Evolutionary conservation across 306 rosid species (phyloP), one percentile per base, ranked within the genome.

Genomic region (Quercus suber): DNA sequence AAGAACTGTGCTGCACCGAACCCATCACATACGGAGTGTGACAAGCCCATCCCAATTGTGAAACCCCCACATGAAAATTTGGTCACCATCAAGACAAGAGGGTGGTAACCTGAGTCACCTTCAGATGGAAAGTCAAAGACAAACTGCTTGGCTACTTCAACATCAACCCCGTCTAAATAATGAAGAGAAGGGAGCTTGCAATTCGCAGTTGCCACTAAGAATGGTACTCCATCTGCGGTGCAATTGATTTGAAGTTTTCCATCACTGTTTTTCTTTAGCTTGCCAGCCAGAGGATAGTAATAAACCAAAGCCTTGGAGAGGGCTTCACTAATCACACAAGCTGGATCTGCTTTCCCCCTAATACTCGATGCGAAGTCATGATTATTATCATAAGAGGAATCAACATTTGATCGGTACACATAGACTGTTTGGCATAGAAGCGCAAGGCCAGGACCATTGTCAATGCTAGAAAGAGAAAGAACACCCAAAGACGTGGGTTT

Each of bases 221-320:
- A 82, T 68, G 91, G 89, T 75, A 88, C 91, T 52, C 88, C 91
- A 57, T 76, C 79, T 25, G 80, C 83, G 63, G 85, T 78, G 76
- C 91, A 88, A n/a, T 64, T 83, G 82, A 85, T 79, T 81, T 73
- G 56, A 55, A 85, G 85, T 27, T 52, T 80, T 78, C 85, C 87
- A 63, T 85, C 87, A 64, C 27, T 55, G 57, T 68, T 4, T 45
- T 45, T 74, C 60, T 37, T 53, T 61, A 88, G 69, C 74, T 71
- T 85, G 57, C 91, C 91, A 17, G 89, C 91, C 55, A 88, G 84
- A 27, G 91, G 91, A 28, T 88, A 83, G 55, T 88, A 88, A 73
- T 72, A 81, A 55, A 73, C 82, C 61, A 88, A 70, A 56, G 76
- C 85, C 55, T 88, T 67, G 35, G 91, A 80, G 60, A 88, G 83